Evolutionary conservation across 2,329 filamentous ascomycete species (phyloP).

Genomic region (Emmonsia crescens): DNA sequence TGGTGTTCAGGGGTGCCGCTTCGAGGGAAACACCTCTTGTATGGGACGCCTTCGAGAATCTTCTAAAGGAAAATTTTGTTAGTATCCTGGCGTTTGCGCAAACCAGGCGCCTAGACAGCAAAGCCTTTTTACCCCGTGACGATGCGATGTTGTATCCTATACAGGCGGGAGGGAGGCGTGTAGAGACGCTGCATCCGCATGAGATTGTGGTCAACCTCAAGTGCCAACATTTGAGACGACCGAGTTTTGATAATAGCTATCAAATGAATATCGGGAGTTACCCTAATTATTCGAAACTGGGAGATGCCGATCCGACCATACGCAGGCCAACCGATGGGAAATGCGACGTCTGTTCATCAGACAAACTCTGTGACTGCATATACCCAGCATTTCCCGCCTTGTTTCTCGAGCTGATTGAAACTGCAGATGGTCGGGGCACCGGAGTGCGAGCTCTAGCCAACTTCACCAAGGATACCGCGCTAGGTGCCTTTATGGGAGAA

Average conservation of each 20-base stretch:
- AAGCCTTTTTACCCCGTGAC: not conserved
- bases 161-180: not conserved
- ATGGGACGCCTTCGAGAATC: not conserved
- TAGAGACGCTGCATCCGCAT: not conserved
- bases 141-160: not conserved
- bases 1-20: not conserved
- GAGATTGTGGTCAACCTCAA: not conserved
- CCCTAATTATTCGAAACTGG: not conserved
- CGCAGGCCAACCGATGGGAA: conserved; percentile 7
- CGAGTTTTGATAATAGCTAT: not conserved
- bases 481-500: conserved; percentile 21
- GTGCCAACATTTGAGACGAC: not conserved
- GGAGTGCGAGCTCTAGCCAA: conserved; percentile 22
- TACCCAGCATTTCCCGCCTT: conserved; percentile 13
- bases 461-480: conserved; percentile 17
- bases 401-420: conserved; percentile 21
- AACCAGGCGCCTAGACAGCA: not conserved
- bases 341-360: conserved; percentile 15
- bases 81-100: not conserved
- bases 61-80: not conserved
- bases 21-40: not conserved
- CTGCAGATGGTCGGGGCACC: conserved; percentile 16
- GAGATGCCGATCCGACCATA: not conserved
- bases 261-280: not conserved
- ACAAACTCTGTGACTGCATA: conserved; percentile 15